phyloP scores from a whole-genome alignment of 805 yeast genomes.

The Kuraishia borneana region DNA sequence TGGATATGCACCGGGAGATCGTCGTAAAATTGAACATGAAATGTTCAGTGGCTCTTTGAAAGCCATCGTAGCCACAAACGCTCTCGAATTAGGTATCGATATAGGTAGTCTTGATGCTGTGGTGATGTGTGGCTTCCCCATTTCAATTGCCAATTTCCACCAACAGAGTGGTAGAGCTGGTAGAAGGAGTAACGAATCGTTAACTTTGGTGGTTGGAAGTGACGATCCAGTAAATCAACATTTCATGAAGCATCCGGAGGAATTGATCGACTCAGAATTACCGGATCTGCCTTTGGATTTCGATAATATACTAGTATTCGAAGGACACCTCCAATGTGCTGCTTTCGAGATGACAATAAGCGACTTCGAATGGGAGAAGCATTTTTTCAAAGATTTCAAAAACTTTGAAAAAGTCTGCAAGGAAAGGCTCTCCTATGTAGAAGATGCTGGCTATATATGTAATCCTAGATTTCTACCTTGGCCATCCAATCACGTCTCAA shows the following conservation, averaged over 20 bases:
- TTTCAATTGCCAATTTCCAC: constrained; percentile 74
- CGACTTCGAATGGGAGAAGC: constrained; percentile 34
- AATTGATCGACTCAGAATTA: constrained; percentile 38
- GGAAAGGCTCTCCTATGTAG: constrained; percentile 27
- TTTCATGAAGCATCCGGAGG: constrained; percentile 60
- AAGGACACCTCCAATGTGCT: constrained; percentile 89
- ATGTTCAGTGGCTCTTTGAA: constrained; percentile 82
- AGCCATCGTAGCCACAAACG: constrained; percentile 91
- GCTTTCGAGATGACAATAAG: constrained; percentile 73
- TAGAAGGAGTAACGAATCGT: constrained; percentile 71
- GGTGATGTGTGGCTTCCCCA: constrained; percentile 85
- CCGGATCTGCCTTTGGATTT: constrained; percentile 53
- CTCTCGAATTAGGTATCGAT: constrained; percentile 91
- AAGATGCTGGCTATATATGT: constrained; percentile 39
- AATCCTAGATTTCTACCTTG: constrained; percentile 58
- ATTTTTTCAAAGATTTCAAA: constrained; percentile 40
- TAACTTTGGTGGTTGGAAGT: constrained; percentile 78
- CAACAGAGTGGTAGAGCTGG: constrained; percentile 99
- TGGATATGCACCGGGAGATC: constrained; percentile 79
- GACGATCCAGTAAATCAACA: constrained; percentile 80
- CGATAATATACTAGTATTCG: constrained; percentile 51
- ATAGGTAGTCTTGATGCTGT: constrained; percentile 90
- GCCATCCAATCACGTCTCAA: constrained; percentile 67
- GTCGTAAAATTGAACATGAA: constrained; percentile 78
- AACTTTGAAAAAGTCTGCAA: constrained; percentile 23